A percentile compares a stretch with the other conserved stretches of the same genome.
Evolutionary conservation across 2,329 filamentous ascomycete genomes (phyloP).

Genomic region (Hypoxylon sp.): DNA sequence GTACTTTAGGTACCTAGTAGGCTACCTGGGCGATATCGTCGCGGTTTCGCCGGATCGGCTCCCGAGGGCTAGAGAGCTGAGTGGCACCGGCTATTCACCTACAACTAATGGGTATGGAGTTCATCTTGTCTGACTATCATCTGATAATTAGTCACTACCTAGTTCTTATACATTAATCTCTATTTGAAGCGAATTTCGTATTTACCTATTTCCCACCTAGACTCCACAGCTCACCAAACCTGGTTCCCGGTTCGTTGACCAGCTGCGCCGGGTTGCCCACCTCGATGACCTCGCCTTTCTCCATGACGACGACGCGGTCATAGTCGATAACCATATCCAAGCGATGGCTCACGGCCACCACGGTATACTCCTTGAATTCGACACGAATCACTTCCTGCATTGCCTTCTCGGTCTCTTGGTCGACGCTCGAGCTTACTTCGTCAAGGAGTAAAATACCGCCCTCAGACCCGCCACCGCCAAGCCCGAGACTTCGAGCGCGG

Average conservation of each 20-base stretch:
- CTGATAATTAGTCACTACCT: not conserved
- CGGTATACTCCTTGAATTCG: slow-evolving; percentile 61
- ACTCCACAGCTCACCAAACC: slow-evolving; percentile 46
- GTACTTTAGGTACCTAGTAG: not conserved
- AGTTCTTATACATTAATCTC: not conserved
- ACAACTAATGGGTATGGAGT: not conserved
- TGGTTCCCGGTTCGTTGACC: slow-evolving; percentile 34
- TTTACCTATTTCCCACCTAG: slow-evolving; percentile 41
- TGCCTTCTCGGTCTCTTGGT: slow-evolving; percentile 49
- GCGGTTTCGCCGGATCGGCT: slow-evolving; percentile 14
- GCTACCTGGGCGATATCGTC: slow-evolving; percentile 10
- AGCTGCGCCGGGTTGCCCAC: slow-evolving; percentile 49
- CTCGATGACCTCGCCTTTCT: slow-evolving; percentile 62
- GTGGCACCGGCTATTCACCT: slow-evolving; percentile 20
- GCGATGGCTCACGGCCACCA: slow-evolving; percentile 57
- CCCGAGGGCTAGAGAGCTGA: slow-evolving; percentile 7
- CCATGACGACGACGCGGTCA: slow-evolving; percentile 65
- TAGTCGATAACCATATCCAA: slow-evolving; percentile 62
- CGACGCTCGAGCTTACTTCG: slow-evolving; percentile 54
- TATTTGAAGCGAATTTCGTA: not conserved
- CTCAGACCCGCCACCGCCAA: slow-evolving; percentile 43
- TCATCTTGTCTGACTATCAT: not conserved
- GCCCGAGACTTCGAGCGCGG: slow-evolving; percentile 44
- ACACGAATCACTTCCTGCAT: slow-evolving; percentile 49
- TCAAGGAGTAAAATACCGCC: slow-evolving; percentile 53